A percentile compares a stretch with the other conserved stretches of the same genome.
These are phyloP conservation scores for Mallotus japonicus DNA, from an alignment of 441 rosid species.

Conservation along the genomic window DNA sequence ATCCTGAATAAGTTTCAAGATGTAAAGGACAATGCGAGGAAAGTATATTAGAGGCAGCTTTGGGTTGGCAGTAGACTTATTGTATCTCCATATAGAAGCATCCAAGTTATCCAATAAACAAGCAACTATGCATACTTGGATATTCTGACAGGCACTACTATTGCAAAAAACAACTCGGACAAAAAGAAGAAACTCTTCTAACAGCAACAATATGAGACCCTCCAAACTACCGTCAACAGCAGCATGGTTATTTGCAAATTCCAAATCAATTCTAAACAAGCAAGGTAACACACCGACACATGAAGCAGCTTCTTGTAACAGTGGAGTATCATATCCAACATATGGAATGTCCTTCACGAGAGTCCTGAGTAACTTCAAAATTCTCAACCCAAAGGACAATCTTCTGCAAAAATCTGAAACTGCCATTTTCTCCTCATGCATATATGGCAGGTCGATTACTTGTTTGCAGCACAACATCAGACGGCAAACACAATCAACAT, in stretches of 20 bases:
- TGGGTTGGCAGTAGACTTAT: constrained; percentile 47
- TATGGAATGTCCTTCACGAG: constrained; percentile 61
- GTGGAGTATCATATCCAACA: constrained; percentile 61
- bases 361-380: constrained; percentile 77
- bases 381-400: constrained; percentile 70
- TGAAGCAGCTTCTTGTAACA: constrained; percentile 76
- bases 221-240: constrained; percentile 77
- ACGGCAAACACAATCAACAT: constrained; percentile 61
- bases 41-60: constrained; percentile 75
- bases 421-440: constrained; percentile 59
- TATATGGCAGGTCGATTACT: constrained; percentile 58
- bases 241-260: constrained; percentile 57
- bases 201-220: constrained; percentile 59
- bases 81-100: constrained; percentile 77
- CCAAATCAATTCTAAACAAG: constrained; percentile 62
- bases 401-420: constrained; percentile 58
- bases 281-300: constrained; percentile 62
- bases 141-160: constrained; percentile 60
- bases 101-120: constrained; percentile 72
- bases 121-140: constrained; percentile 78
- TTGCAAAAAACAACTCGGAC: constrained; percentile 72
- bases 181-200: constrained; percentile 91
- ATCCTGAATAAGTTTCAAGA: constrained; percentile 75
- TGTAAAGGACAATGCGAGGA: constrained; percentile 69
- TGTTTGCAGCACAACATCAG: constrained; percentile 64